phyloP scores from a whole-genome alignment of 345 rosid species.

The Balakata baccata region DNA sequence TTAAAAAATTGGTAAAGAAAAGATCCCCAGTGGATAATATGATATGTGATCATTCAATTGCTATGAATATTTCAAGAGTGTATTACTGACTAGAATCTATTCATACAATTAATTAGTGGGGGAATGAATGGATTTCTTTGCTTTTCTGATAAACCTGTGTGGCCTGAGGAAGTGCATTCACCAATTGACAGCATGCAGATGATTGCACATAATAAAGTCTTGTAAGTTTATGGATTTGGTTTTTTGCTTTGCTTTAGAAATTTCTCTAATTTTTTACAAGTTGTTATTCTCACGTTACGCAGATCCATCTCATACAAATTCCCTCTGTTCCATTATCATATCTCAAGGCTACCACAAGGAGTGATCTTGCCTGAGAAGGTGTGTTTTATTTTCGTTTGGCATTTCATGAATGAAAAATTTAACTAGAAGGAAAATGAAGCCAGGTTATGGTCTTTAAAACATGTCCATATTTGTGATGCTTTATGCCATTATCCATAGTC shows the following conservation, averaged over 20 bases:
- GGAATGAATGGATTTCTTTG: conserved; percentile 32
- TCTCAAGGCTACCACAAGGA: conserved; percentile 18
- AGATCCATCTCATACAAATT: conserved; percentile 24
- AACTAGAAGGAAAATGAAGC: neutral
- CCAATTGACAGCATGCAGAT: conserved; percentile 19
- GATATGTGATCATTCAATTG: neutral
- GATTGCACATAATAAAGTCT: conserved; percentile 18
- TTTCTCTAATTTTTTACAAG: too few relatives aligned
- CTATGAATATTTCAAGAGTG: neutral
- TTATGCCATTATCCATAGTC: neutral
- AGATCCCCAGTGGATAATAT: neutral
- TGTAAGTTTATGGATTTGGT: conserved; percentile 19
- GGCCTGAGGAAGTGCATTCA: conserved; percentile 21
- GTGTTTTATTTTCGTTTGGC: neutral
- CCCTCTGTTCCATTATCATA: conserved; percentile 25
- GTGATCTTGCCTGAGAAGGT: conserved; percentile 24
- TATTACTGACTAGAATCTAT: neutral
- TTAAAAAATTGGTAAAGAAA: too few relatives aligned
- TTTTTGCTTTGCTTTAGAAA: neutral
- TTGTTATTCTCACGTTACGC: neutral
- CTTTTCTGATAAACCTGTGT: conserved; percentile 1
- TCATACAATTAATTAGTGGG: conserved; percentile 21
- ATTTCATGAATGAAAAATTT: neutral
- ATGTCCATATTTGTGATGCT: neutral
- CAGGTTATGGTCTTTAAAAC: neutral